Percentiles rank a stretch among this genome's conserved stretches.
Conservation (phyloP, 345 rosid genomes). For the Physaria fendleri region DNA sequence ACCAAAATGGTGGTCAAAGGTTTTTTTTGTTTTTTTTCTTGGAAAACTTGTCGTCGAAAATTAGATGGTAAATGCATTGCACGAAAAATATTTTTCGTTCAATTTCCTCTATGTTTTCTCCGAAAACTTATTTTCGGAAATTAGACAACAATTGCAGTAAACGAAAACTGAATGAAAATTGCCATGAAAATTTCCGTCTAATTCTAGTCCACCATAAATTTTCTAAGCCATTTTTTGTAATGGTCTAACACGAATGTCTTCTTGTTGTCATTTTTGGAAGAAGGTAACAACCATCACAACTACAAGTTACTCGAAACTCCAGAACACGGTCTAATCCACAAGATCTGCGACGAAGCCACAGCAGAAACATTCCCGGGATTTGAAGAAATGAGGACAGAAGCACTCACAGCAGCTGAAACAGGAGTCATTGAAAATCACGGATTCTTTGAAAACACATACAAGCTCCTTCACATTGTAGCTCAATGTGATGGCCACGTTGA, state of each 20-base stretch:
- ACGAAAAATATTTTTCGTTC: too few relatives aligned
- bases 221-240: too few relatives aligned
- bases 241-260: not conserved
- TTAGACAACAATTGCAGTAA: too few relatives aligned
- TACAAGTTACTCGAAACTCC: constrained; percentile 13
- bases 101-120: too few relatives aligned
- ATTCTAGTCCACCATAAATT: too few relatives aligned
- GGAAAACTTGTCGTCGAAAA: too few relatives aligned
- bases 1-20: too few relatives aligned
- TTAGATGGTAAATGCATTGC: too few relatives aligned
- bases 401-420: constrained; percentile 37
- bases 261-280: not conserved
- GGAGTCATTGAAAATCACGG: constrained; percentile 38
- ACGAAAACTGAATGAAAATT: too few relatives aligned
- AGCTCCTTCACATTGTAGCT: constrained; percentile 40
- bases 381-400: constrained; percentile 40
- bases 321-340: constrained; percentile 38
- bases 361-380: constrained; percentile 35
- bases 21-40: too few relatives aligned
- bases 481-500: constrained; percentile 62
- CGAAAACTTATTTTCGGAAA: too few relatives aligned
- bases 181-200: too few relatives aligned
- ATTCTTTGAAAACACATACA: constrained; percentile 35
- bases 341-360: constrained; percentile 39
- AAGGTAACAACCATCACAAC: constrained; percentile 17